Evolutionary conservation across 352 stramenopile genomes (phyloP), one percentile per base, ranked within the genome.

Genomic region (Globisporangium paroecandrum): DNA sequence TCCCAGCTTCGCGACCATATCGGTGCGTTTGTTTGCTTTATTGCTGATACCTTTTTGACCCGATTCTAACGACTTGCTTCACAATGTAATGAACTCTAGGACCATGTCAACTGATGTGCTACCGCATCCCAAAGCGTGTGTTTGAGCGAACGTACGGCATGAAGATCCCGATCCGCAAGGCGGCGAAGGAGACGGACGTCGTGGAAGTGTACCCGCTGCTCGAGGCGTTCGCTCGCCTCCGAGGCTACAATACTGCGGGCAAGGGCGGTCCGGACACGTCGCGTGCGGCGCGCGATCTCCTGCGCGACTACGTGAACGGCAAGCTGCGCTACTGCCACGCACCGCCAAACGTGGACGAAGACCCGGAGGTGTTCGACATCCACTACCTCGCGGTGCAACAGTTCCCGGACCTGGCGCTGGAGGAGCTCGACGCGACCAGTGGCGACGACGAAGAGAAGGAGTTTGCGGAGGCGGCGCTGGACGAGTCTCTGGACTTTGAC

Each of bases 251-350:
- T 61, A 97, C 96, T 29, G 90, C 94, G 6, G 91, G 93, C 46
- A 98, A 98, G 79, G 96, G 95, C 68, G 95, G 97, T 9, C 89
- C 90, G 15, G 97, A 99, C 71, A 98, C 98, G 55, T 96, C 97
- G 20, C 86, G 97, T 36, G 98, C 91, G 22, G 96, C 97, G 24
- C 89, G 97, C 24, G 89, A 98, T 57, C 87, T 99, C 27, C 85
- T 99, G 58, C 98, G 98, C 66, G 97, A 99, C 75, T 99, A 99
- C 77, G 96, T 98, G 36, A 96, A 96, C 69, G 98, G 98, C 70
- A 98, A 96, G 72, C 78, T 99, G 55, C 77, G 99, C 55, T 99
- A 98, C 78, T 99, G 95, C 71, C 96, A 99, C 75, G 75, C 97
- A 49, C 97, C 98, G 24, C 95, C 97, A 2, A 68, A 87, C 24